Base-by-base conservation (phyloP, 2,329 filamentous ascomycete species). In the Exophiala xenobiotica region DNA sequence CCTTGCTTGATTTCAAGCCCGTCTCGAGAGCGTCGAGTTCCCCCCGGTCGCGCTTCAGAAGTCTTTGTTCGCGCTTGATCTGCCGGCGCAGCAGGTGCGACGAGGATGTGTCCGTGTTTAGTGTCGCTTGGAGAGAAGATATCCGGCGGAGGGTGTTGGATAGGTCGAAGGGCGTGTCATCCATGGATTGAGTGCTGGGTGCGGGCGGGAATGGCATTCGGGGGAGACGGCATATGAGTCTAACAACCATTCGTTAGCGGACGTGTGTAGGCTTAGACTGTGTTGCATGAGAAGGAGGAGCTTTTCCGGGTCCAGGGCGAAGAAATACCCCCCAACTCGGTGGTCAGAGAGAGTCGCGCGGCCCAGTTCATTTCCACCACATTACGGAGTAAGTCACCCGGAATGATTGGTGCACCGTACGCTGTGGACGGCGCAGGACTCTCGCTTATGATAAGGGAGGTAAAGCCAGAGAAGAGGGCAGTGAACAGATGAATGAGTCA, bases 151-250 rank as follows among this genome's bases (percentile, higher is more conserved):
- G 63, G 4, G 68, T 70, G 43, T 68, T 63, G 50, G 74, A 72
- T 38, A 72, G 72, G 54, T 74, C 70, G 55, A 75, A 74, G 43
- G 65, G 66, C 0, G 66, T 65, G 35, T 72, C 70, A 46, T 71
- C 71, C 8, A 69, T 68, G 4, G 33, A 23, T 29, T 40, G 9
- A 14, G 26, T 27, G 20, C 12, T 18, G 19, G 33, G 26, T 20
- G 66, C 62, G 4, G 70, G 70, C 1, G 72, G 72, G 53, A 75
- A 75, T 4, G 72, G 71, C 71, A 75, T 74, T 53, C 70, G 66
- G 27, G 72, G 71, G 3, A 75, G 63, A 35, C 72, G 65, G 57
- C 67, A 69, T 19, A 56, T 29, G n/a, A 60, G 54, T 42, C 54
- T 57, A n/a, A n/a, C n/a, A n/a, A n/a, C n/a, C n/a, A n/a, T n/a